Conservation (phyloP, 228 moss, liverwort and hornwort species). For the Sphagnum fallax region DNA sequence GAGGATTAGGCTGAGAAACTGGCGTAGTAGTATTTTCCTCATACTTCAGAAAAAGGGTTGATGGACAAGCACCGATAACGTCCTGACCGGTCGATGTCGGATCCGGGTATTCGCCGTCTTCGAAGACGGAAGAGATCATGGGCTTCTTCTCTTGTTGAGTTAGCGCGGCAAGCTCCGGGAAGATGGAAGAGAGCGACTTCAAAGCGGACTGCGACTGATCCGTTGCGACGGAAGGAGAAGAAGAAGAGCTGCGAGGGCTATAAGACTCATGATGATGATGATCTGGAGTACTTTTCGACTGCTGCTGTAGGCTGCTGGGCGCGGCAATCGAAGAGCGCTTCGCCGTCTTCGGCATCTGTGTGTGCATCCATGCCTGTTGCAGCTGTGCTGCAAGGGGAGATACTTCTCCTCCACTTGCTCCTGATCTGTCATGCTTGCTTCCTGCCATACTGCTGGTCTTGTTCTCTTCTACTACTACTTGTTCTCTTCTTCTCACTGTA, state of each 20-base stretch:
- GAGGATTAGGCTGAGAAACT: too few species aligned
- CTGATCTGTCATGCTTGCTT: constrained; percentile 49
- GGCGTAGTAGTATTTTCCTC: too few species aligned
- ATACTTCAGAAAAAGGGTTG: too few species aligned
- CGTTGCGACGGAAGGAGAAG: not conserved
- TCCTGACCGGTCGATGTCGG: too few species aligned
- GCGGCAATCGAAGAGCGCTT: not conserved
- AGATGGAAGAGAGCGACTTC: constrained; percentile 4
- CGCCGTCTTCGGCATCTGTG: constrained; percentile 10
- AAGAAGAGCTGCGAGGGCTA: not conserved
- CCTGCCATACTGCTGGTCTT: constrained; percentile 19
- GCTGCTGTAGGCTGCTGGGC: not conserved
- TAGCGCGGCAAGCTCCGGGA: not conserved
- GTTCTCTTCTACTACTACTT: too few species aligned
- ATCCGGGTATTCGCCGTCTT: not conserved
- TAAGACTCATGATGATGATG: not conserved
- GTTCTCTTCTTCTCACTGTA: too few species aligned
- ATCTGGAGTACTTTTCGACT: not conserved
- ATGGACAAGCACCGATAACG: too few species aligned
- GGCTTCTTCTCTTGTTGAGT: constrained; percentile 3
- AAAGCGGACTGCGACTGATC: not conserved
- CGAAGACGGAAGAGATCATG: not conserved
- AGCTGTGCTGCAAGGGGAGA: constrained; percentile 15
- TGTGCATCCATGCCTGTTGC: constrained; percentile 11
- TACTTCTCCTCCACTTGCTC: constrained; percentile 2